Evolutionary conservation across 495 filamentous ascomycete species (phyloP).

Genomic region (Annulohypoxylon nitens): DNA sequence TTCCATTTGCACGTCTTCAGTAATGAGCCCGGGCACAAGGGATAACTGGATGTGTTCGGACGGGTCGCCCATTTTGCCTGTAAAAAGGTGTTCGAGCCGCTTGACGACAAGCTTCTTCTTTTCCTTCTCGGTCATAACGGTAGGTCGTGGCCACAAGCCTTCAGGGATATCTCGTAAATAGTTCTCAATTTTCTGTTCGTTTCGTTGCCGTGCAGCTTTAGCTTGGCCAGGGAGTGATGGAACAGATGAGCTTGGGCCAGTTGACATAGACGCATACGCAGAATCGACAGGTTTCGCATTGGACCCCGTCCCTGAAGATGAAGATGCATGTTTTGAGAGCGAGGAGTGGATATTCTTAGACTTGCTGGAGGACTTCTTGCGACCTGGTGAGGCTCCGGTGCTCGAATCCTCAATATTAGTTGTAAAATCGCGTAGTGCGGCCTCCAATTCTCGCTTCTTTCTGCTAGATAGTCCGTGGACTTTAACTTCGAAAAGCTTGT

Average conservation of each 20-base stretch:
- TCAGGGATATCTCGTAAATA: slow-evolving; percentile 73
- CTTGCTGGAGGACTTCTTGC: slow-evolving; percentile 50
- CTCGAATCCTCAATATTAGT: slow-evolving; percentile 63
- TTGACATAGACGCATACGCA: slow-evolving; percentile 79
- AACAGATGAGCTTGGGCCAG: slow-evolving; percentile 59
- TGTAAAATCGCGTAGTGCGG: slow-evolving; percentile 75
- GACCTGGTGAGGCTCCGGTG: slow-evolving; percentile 51
- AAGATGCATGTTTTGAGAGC: slow-evolving; percentile 61
- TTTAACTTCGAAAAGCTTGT: slow-evolving; percentile 82
- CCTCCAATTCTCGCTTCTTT: slow-evolving; percentile 80
- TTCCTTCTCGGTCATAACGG: slow-evolving; percentile 71
- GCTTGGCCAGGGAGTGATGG: slow-evolving; percentile 48
- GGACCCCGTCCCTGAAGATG: slow-evolving; percentile 67
- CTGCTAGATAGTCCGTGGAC: slow-evolving; percentile 73
- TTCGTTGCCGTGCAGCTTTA: slow-evolving; percentile 45
- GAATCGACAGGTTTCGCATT: slow-evolving; percentile 73
- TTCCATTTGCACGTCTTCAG: slow-evolving; percentile 68
- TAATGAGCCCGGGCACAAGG: slow-evolving; percentile 62
- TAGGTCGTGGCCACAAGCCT: slow-evolving; percentile 66
- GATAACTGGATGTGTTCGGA: slow-evolving; percentile 43
- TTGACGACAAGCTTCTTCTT: slow-evolving; percentile 79
- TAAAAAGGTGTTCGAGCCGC: slow-evolving; percentile 81
- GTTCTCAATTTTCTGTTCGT: slow-evolving; percentile 67
- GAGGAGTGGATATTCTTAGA: slow-evolving; percentile 53
- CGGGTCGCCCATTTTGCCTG: slow-evolving; percentile 69